Conservation (phyloP, 148 eudicot species). For the Selenicereus undatus region DNA sequence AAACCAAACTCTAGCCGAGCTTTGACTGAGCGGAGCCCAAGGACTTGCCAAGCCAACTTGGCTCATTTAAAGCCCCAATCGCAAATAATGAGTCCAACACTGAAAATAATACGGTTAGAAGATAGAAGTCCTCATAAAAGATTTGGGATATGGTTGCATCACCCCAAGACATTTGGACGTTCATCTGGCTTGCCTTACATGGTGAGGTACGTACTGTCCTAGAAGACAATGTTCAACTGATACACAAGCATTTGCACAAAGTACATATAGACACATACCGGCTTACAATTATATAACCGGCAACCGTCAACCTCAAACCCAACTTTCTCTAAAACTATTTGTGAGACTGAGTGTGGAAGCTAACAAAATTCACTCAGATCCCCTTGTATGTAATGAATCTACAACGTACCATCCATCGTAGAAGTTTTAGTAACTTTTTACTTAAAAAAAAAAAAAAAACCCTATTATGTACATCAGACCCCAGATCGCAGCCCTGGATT, state of each 20-base stretch:
- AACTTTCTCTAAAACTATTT: not conserved
- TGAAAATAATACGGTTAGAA: no score
- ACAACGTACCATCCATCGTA: not conserved
- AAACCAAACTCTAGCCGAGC: no score
- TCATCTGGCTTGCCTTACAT: no score
- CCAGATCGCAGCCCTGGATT: not conserved
- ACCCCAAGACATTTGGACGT: no score
- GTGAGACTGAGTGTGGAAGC: slow-evolving; percentile 28
- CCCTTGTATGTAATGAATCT: slow-evolving; percentile 18
- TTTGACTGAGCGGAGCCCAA: no score
- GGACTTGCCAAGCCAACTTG: no score
- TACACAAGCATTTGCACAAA: slow-evolving; percentile 1
- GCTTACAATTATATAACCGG: slow-evolving; percentile 1
- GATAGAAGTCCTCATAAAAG: no score
- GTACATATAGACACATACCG: not conserved
- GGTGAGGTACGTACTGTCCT: no score
- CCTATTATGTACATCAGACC: slow-evolving; percentile 31
- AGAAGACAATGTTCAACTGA: not conserved
- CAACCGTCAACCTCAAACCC: slow-evolving; percentile 1
- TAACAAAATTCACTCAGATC: slow-evolving; percentile 50
- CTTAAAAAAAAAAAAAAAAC: not conserved
- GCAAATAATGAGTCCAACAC: no score
- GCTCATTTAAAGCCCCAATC: no score
- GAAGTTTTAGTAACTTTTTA: not conserved
- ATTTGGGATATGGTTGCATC: no score